Conservation (phyloP, 306 rosid genomes). For the Vachellia pachyceras region DNA sequence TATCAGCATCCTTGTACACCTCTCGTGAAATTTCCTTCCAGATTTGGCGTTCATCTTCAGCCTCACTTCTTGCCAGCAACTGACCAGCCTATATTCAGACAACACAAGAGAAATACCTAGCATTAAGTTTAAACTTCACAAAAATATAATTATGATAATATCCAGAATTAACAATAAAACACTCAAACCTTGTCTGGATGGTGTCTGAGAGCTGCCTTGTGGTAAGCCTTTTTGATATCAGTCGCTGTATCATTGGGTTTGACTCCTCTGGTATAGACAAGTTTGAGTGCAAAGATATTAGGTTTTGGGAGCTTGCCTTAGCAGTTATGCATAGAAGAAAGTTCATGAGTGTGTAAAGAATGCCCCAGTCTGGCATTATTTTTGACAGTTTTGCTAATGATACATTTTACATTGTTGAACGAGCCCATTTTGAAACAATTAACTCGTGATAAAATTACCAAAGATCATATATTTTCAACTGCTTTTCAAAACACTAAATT, state of each 20-base stretch:
- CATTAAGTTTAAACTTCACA: conserved; percentile 26
- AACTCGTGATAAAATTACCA: background rate
- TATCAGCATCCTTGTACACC: conserved; percentile 87
- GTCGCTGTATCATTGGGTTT: conserved; percentile 55
- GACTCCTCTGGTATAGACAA: conserved; percentile 58
- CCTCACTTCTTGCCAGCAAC: conserved; percentile 81
- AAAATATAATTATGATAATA: conserved; percentile 10
- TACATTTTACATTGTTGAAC: background rate
- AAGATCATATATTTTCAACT: background rate
- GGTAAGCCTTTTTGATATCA: conserved; percentile 76
- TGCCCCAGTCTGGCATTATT: background rate
- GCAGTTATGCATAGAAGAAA: conserved; percentile 29
- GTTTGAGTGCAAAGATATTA: conserved; percentile 29
- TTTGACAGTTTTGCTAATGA: conserved; percentile 35
- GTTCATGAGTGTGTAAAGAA: background rate
- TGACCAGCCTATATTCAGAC: conserved; percentile 80
- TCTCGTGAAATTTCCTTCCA: conserved; percentile 88
- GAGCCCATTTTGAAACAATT: background rate
- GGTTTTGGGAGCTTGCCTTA: conserved; percentile 32
- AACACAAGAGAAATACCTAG: background rate
- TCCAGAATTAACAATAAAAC: conserved; percentile 35
- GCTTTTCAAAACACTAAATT: too few relatives aligned
- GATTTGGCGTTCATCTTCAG: conserved; percentile 74
- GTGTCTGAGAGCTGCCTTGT: conserved; percentile 80
- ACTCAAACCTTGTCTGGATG: conserved; percentile 76